These are phyloP conservation scores for Polychaeton citri DNA, from an alignment of 2,329 filamentous ascomycete genomes.

Conservation along the genomic window DNA sequence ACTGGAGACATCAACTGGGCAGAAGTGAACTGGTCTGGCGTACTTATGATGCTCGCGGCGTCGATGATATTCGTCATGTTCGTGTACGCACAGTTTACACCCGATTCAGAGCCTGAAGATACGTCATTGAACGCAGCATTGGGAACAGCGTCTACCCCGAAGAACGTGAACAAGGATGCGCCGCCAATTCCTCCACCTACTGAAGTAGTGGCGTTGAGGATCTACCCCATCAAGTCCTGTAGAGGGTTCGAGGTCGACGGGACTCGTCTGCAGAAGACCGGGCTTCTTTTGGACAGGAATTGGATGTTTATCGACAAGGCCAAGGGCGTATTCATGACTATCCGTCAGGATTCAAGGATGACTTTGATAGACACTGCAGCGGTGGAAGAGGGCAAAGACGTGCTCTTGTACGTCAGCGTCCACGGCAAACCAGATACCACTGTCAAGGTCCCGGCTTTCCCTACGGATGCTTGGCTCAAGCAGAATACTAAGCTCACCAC, in stretches of 20 bases:
- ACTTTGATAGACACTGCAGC: conserved; percentile 43
- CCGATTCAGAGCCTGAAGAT: conserved; percentile 8
- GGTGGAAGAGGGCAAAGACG: conserved; percentile 16
- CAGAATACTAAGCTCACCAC: conserved; percentile 35
- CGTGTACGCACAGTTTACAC: conserved; percentile 13
- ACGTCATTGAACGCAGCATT: conserved; percentile 9
- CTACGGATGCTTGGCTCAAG: conserved; percentile 39
- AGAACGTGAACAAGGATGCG: conserved; percentile 8
- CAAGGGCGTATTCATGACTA: conserved; percentile 46
- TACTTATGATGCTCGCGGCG: conserved; percentile 13
- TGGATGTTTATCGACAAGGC: conserved; percentile 51
- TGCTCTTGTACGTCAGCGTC: conserved; percentile 36
- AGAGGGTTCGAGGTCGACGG: conserved; percentile 44
- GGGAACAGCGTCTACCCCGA: conserved; percentile 9
- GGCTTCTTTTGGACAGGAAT: conserved; percentile 48
- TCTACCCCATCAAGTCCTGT: conserved; percentile 56
- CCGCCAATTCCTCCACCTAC: conserved; percentile 24
- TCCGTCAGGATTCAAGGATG: conserved; percentile 47
- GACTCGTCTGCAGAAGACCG: conserved; percentile 40
- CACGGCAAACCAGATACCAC: conserved; percentile 23
- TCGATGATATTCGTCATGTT: conserved; percentile 12
- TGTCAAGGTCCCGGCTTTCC: conserved; percentile 43
- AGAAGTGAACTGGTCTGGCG: conserved; percentile 7
- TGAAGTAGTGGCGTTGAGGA: conserved; percentile 35
- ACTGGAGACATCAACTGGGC: conserved; percentile 2